Evolutionary conservation across 2,329 filamentous ascomycete genomes (phyloP).

Genomic region (Harringtonia lauricola): DNA sequence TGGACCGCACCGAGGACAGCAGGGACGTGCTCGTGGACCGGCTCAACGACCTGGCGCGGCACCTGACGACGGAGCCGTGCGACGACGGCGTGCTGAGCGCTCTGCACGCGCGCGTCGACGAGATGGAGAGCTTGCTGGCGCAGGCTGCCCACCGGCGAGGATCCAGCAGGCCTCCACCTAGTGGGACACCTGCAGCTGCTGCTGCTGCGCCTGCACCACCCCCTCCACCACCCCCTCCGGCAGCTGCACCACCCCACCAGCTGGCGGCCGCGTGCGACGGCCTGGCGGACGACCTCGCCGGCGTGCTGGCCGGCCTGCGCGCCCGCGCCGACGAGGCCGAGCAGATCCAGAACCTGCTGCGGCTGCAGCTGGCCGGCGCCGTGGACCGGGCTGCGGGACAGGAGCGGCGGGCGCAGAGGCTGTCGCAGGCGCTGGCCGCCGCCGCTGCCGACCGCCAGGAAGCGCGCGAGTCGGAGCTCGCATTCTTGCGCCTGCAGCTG

Average conservation of each 20-base stretch:
- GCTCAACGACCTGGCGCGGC: slow-evolving; percentile 25
- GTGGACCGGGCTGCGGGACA: slow-evolving; percentile 44
- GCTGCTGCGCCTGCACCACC: background rate
- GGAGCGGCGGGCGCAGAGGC: slow-evolving; percentile 31
- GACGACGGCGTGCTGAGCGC: slow-evolving; percentile 15
- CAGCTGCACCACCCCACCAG: background rate
- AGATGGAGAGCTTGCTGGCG: slow-evolving; percentile 26
- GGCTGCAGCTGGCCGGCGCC: slow-evolving; percentile 11
- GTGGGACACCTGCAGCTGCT: background rate
- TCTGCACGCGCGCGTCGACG: slow-evolving; percentile 30
- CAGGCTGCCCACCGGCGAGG: slow-evolving; percentile 3
- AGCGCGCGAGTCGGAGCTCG: slow-evolving; percentile 47
- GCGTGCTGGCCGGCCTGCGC: slow-evolving; percentile 37
- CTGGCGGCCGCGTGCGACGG: slow-evolving; percentile 24
- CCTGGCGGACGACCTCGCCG: slow-evolving; percentile 38
- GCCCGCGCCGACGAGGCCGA: slow-evolving; percentile 47
- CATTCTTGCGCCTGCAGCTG: slow-evolving; percentile 49
- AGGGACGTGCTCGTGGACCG: slow-evolving; percentile 35
- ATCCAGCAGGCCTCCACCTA: too few relatives aligned
- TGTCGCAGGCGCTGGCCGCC: background rate
- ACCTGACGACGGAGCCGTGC: slow-evolving; percentile 16
- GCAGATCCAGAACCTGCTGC: slow-evolving; percentile 39
- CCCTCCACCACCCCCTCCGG: background rate
- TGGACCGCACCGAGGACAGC: slow-evolving; percentile 25
- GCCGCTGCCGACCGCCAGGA: slow-evolving; percentile 33